These are phyloP conservation scores for Beauveria sp. DNA, from an alignment of 2,329 filamentous ascomycete genomes.

Conservation along the genomic window DNA sequence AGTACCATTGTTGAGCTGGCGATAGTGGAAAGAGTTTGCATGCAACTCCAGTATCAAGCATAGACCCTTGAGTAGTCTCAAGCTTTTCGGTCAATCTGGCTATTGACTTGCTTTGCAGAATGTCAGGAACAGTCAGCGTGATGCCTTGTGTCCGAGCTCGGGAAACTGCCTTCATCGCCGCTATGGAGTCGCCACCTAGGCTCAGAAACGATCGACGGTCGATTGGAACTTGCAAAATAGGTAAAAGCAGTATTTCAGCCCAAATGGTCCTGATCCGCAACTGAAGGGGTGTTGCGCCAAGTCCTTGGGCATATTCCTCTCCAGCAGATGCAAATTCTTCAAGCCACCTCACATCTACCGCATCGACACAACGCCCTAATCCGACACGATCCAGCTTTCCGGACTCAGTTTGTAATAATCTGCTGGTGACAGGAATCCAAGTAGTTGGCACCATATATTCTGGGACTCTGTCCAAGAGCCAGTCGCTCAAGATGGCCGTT, in stretches of 20 bases:
- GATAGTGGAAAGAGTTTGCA: background rate
- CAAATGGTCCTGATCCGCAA: conserved; percentile 21
- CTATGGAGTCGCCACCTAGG: conserved; percentile 17
- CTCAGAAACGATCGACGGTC: conserved; percentile 12
- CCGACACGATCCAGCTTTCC: conserved; percentile 25
- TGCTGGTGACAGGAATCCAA: conserved; percentile 34
- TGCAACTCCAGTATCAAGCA: background rate
- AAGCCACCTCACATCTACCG: background rate
- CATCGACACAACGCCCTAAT: background rate
- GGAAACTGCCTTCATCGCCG: conserved; percentile 16
- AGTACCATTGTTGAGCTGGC: background rate
- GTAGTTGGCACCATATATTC: conserved; percentile 34
- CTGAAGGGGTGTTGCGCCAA: conserved; percentile 13
- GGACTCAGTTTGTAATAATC: conserved; percentile 18
- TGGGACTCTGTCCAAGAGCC: conserved; percentile 21
- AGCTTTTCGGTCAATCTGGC: background rate
- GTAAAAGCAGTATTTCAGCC: conserved; percentile 10
- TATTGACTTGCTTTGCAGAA: background rate
- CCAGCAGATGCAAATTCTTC: background rate
- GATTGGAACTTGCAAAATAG: background rate
- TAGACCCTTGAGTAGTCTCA: background rate
- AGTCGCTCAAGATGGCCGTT: background rate
- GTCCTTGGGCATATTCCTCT: background rate
- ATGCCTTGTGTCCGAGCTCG: conserved; percentile 10
- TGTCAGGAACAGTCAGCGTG: conserved; percentile 7